Evolutionary conservation across 1,284 basidiomycete species (phyloP).

Genomic region (Filobasidium uniguttulatum): DNA sequence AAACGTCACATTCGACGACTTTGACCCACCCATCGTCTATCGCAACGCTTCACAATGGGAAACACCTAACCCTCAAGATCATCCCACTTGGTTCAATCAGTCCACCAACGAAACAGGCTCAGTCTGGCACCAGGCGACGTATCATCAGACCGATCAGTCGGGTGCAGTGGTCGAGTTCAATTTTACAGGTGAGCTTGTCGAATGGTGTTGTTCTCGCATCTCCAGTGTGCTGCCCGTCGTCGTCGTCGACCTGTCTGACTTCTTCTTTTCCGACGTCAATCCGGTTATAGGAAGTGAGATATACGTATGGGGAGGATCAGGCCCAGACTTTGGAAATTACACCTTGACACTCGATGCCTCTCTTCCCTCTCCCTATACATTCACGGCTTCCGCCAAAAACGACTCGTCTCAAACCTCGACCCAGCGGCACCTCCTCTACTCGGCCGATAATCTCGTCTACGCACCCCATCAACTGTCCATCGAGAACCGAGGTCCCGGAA

Average conservation of each 20-base stretch:
- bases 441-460: constrained; percentile 15
- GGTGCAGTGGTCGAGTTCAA: constrained; percentile 25
- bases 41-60: constrained; percentile 21
- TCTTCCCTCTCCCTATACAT: constrained; percentile 14
- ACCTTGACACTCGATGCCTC: constrained; percentile 26
- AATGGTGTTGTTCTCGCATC: no score
- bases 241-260: not conserved
- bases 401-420: not conserved
- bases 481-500: constrained; percentile 9
- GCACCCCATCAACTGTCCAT: constrained; percentile 22
- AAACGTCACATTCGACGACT: constrained; percentile 36
- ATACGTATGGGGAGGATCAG: constrained; percentile 28
- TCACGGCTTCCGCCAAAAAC: not conserved
- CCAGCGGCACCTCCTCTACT: constrained; percentile 21
- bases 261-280: not conserved
- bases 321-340: constrained; percentile 22
- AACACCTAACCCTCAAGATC: constrained; percentile 33
- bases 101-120: constrained; percentile 22
- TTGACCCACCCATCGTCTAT: constrained; percentile 31
- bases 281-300: constrained; percentile 14
- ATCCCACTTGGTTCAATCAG: constrained; percentile 30
- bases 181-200: constrained; percentile 26
- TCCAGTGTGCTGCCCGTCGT: not conserved
- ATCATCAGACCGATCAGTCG: constrained; percentile 25
- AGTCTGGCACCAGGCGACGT: constrained; percentile 34